These are phyloP conservation scores for Meripilus lineatus DNA, from an alignment of 1,284 basidiomycete species.

Conservation along the genomic window DNA sequence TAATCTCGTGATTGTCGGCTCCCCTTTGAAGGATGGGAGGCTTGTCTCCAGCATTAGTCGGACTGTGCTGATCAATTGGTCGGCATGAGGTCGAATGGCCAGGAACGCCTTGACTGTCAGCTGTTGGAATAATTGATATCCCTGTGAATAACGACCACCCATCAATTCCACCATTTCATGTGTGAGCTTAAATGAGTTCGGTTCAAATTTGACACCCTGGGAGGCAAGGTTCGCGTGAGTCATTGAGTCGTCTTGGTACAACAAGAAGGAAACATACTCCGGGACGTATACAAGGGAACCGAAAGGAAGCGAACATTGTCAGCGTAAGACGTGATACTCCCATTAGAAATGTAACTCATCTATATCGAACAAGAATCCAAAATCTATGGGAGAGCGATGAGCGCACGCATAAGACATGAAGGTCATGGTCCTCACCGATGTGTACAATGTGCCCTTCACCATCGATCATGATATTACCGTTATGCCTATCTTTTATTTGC, in stretches of 20 bases:
- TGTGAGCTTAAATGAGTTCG: conserved; percentile 95
- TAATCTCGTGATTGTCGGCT: conserved; percentile 84
- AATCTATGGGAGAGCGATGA: conserved; percentile 52
- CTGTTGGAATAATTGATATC: conserved; percentile 91
- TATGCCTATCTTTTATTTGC: conserved; percentile 97
- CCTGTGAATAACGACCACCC: conserved; percentile 92
- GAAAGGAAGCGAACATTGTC: conserved; percentile 16
- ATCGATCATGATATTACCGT: conserved; percentile 99
- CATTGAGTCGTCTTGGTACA: not conserved
- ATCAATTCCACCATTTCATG: conserved; percentile 98
- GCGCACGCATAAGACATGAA: not conserved
- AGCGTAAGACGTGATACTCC: conserved; percentile 20
- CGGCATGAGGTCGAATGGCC: conserved; percentile 86
- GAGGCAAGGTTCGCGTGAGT: conserved; percentile 3
- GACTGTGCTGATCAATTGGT: conserved; percentile 85
- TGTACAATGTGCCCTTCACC: conserved; percentile 95
- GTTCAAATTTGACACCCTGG: conserved; percentile 95
- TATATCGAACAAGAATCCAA: conserved; percentile 98
- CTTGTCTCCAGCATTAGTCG: conserved; percentile 94
- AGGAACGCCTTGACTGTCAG: conserved; percentile 96
- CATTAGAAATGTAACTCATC: conserved; percentile 55
- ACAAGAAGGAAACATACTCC: conserved; percentile 23
- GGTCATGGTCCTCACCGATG: conserved; percentile 57
- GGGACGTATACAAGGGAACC: conserved; percentile 34
- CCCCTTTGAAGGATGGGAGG: conserved; percentile 95